Evolutionary conservation across 306 rosid genomes (phyloP), one percentile per base, ranked within the genome.

Genomic region (Castanospermum australe): DNA sequence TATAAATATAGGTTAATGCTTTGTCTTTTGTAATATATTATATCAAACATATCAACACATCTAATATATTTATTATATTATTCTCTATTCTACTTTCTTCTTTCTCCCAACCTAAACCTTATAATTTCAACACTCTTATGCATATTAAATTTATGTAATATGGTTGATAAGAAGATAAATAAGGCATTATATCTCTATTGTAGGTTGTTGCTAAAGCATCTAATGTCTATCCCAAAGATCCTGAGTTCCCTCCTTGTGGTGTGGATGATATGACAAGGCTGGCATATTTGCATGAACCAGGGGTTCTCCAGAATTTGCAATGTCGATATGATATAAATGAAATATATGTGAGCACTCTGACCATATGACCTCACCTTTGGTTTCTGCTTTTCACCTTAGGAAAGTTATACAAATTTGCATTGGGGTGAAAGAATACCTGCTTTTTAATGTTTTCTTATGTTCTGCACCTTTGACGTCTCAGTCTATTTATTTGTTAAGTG

Each of bases 241-340:
- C 95, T 18, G 95, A 90, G 57, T 88, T 87, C 82, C 95, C 95
- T 54, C 65, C 82, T 36, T 66, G 79, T 44, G 92, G 95, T 54
- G 92, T 87, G 30, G 92, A 90, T 22, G 95, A 90, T 65, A 90
- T 90, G 95, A 90, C 95, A 51, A 88, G 76, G 84, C 85, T 90
- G 82, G 95, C 95, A 52, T 90, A 90, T 81, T 79, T 90, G 73
- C 95, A 90, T 47, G 92, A 90, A 75, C 92, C 95, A 4, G 95
- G 92, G 64, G 90, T 90, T 85, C 84, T 90, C 36, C 87, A 73
- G 56, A 90, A 90, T 76, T 85, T 90, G 77, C 78, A 51, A 22
- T 65, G 70, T 71, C 89, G 95, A 54, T 90, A 88, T 44, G 74
- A 82, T 61, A 11, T 71, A 24, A 81, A 79, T 71, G 92, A 90